Percentiles rank a stretch among this genome's conserved stretches.
Evolutionary conservation across 495 filamentous ascomycete genomes (phyloP).

Genomic region (Penicillium steckii): DNA sequence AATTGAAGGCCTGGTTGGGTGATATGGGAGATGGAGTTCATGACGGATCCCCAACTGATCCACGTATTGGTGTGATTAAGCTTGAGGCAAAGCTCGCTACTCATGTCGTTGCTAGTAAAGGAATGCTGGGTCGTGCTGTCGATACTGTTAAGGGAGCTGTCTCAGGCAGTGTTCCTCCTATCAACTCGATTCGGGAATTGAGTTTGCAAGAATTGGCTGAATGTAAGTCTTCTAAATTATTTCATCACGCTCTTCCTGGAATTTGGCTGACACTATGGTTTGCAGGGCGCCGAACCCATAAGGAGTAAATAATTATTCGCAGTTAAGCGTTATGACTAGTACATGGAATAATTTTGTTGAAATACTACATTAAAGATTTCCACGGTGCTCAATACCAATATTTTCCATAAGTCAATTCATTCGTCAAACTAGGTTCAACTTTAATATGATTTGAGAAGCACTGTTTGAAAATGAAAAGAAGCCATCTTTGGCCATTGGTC

Average conservation of each 20-base stretch:
- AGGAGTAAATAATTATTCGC: conserved; percentile 2
- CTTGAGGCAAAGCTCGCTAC: conserved; percentile 46
- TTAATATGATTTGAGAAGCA: too few species aligned
- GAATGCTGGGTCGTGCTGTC: conserved; percentile 54
- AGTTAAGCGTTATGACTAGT: conserved; percentile 10
- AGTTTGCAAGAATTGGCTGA: conserved; percentile 61
- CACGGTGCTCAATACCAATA: not conserved
- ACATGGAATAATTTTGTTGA: conserved; percentile 1
- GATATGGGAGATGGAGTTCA: conserved; percentile 88
- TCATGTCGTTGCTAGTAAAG: conserved; percentile 41
- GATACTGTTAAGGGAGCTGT: conserved; percentile 75
- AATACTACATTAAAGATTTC: not conserved
- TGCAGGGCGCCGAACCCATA: conserved; percentile 34
- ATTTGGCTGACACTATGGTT: not conserved
- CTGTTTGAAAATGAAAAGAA: too few species aligned
- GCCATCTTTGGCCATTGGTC: too few species aligned
- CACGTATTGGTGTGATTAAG: conserved; percentile 63
- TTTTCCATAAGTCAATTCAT: not conserved
- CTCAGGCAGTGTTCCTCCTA: conserved; percentile 66
- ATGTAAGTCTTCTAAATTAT: conserved; percentile 31
- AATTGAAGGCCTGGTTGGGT: conserved; percentile 84
- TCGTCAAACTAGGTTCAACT: not conserved
- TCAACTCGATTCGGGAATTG: conserved; percentile 80
- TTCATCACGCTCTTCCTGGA: not conserved
- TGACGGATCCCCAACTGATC: conserved; percentile 78